Base-by-base conservation (phyloP, 768 basidiomycete species). In the Kondoa malvinella region DNA sequence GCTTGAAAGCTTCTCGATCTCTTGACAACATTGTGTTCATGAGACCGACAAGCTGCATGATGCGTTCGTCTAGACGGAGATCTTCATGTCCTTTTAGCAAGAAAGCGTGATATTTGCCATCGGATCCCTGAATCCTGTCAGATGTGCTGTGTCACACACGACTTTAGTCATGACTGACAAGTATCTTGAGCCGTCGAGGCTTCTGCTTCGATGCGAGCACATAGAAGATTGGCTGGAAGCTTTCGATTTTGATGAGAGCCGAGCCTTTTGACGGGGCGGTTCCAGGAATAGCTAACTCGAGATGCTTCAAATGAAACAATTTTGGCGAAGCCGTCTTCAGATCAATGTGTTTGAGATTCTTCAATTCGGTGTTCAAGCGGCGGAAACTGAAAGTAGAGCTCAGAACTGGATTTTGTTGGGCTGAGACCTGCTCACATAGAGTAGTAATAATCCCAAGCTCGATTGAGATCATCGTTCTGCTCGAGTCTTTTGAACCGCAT, bases 121-220 rank as follows among this genome's bases (percentile, higher is more conserved):
- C 57, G 60, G 33, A 27, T 25, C 26, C 34, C 57, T 64, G 14
- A 62, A 33, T 1, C 60, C 31, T 33, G 29, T 61, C 64, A 27
- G 17, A 21, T 59, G 63, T 31, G 16, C 26, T 65, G 81, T 79
- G 31, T 74, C 74, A 50, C 40, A 8, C 12, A 50, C 8, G 40
- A 50, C 40, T 21, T 21, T 8, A 50, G 21, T 50, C 21, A 12
- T 76, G 71, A 2, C 67, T 50, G 2, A 29, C 61, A 65, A 81
- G 79, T 27, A 74, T 76, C 34, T 80, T 78, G 68, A 83, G 80
- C 68, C 78, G 75, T 25, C 68, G 62, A 17, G 1, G 69, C 66
- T 64, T 73, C 70, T 31, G 68, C 69, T 29, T 78, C 78, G n/a
- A 68, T 69, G 34, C 76, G 75, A 58, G 78, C 78, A 58, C 76